Evolutionary conservation across 2,329 filamentous ascomycete species (phyloP), one percentile per base, ranked within the genome.

Genomic region (Arthrobotrys iridis): DNA sequence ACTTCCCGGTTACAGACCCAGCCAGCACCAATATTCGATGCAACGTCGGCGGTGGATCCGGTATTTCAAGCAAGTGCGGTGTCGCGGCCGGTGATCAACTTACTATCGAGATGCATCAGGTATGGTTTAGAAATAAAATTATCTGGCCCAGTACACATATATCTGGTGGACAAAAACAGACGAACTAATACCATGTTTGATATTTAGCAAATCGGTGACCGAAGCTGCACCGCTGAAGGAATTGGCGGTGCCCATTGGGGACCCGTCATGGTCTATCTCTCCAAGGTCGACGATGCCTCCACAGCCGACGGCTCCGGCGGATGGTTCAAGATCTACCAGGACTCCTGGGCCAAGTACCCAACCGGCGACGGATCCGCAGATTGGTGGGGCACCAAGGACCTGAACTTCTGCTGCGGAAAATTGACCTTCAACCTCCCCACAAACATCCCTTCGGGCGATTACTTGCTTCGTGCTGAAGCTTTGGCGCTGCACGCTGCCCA

Each of bases 101-200:
- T 13, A 87, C 86, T 0, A 83, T 87, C 6, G 87, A 88, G 80
- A 88, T 88, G 85, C 87, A 88, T 80, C 84, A 84, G 57, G 68
- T 74, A 43, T 2, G 68, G 24, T 1, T 18, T 3, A 55, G 4
- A 4, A 18, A 15, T 46, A 15, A 20, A 43, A 28, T 18, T 20
- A 6, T 40, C 33, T 28, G 35, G 35, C 11, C 22, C 28, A n/a
- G 28, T 33, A 33, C 10, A 4, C 10, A 33, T 33, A 33, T 33
- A 5, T 33, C 10, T 33, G 28, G 10, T 5, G 28, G 28, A 10
- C 4, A 33, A 33, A 33, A 7, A 35, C 22, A 22, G 11, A 35
- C 20, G n/a, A 37, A 37, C n/a, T 37, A n/a, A 37, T n/a, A 7
- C n/a, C n/a, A n/a, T n/a, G n/a, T n/a, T n/a, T n/a, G n/a, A n/a